Evolutionary conservation across 306 rosid genomes (phyloP), one percentile per base, ranked within the genome.

Genomic region (Trifolium subterraneum): DNA sequence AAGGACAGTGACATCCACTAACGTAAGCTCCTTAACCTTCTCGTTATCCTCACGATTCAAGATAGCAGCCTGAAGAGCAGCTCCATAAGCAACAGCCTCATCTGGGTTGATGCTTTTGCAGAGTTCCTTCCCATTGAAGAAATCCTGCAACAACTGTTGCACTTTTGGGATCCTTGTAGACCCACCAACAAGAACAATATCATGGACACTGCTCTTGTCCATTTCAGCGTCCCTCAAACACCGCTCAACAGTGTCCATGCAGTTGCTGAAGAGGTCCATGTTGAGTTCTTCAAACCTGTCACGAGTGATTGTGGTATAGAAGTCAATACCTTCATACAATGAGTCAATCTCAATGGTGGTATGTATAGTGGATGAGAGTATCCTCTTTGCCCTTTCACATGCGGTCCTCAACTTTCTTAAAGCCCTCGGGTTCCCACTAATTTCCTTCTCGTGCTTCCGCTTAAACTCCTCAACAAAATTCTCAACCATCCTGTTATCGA

Each of bases 271-370:
- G 5, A 51, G 20, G 10, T 51, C 58, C 58, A 51, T 51, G 58
- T 51, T 51, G 20, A 51, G 58, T 1, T 51, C 58, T 19, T 51
- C 58, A 51, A 51, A 51, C 58, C 11, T 55, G 14, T 11, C 62
- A 55, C 62, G 62, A 11, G 62, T 55, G 8, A 55, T 55, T 22
- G 62, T 22, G 7, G 62, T 55, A 29, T 55, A 22, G 13, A 55
- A 55, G 12, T 55, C 62, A 55, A 55, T 29, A 55, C 62, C 62
- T 6, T 55, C 62, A 10, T 55, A 55, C 62, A 55, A 55, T 9
- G 62, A 55, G 14, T 55, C 62, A 55, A 55, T 55, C 62, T 10
- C 62, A 55, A 55, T 55, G 7, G 62, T 55, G 13, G 62, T 55
- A 0, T 51, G 58, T 2, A 9, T 11, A 18, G 23, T 51, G 8